Evolutionary conservation across 768 basidiomycete genomes (phyloP), one percentile per base, ranked within the genome.

Genomic region (Tulasnella sp.): DNA sequence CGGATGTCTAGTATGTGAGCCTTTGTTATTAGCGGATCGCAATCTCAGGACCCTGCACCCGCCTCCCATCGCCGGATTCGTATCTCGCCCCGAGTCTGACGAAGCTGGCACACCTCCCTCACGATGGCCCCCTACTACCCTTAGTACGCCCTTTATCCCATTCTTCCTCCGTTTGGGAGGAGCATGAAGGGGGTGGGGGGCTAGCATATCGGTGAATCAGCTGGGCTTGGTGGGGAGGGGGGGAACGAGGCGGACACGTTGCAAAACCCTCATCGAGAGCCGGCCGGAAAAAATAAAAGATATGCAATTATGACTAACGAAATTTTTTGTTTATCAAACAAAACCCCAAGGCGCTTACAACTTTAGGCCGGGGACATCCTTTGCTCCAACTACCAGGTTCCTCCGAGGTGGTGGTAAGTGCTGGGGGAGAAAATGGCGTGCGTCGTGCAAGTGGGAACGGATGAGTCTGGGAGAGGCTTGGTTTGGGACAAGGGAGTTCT

Each of bases 1-100:
- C 62, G 62, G 62, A 68, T 68, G 62, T 68, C 62, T 68, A 68
- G 34, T 68, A 31, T 68, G 62, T 68, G 62, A 68, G 62, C 62
- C 62, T 68, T 68, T 68, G 52, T 68, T 31, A 68, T 68, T 68
- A 52, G 52, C 52, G 52, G 52, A 52, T 52, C 52, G 52, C 52
- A 52, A 52, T 52, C 52, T 52, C 52, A 52, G 52, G 52, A 52
- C 52, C 52, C 52, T 52, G 52, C 52, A 52, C 52, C 52, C 52
- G 52, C 52, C 52, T 52, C 52, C 52, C 52, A 52, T 52, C 52
- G 52, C 52, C 52, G 52, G 52, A 52, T 52, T 52, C 52, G 52
- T 52, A 52, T 52, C 52, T 52, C 52, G 52, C 52, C 52, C 52
- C 52, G 21, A 52, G 52, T 52, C 52, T 21, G 52, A n/a, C 52